Evolutionary conservation across 257 asterid genomes (phyloP), one percentile per base, ranked within the genome.

Genomic region (Nicotiana otophora): DNA sequence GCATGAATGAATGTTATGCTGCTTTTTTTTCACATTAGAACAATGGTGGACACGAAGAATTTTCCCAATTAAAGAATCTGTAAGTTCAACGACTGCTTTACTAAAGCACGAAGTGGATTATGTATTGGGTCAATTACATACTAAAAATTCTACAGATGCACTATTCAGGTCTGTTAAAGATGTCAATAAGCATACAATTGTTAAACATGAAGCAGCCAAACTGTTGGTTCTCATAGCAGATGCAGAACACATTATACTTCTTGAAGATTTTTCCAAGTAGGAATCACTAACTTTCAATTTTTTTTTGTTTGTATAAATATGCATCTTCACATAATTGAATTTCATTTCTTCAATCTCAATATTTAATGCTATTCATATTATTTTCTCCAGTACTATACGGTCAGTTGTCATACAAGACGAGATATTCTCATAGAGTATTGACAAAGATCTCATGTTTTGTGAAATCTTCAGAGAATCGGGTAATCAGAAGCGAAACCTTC

Each of bases 211-310:
- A 90, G 98, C 97, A 81, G 98, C 98, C 70, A 97, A 94, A 88
- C 94, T 97, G 53, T 97, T 94, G 86, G 98, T 97, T 83, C 93
- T 97, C 48, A 91, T 94, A 79, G 98, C 97, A 88, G 95, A 92
- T 62, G 90, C 85, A 7, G 87, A 89, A 81, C 85, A 89, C 42
- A 75, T 91, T 60, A 83, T 88, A 36, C 90, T 92, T 86, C 93
- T 93, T 4, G 92, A 93, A 84, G 92, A 95, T 84, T 95, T 93
- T 67, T 77, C 89, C 39, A 88, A 89, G 89, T 42, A 42, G 11
- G 51, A 42, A 42, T 42, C 51, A 42, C 51, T 42, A 42, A 42
- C 51, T 9, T 1, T 42, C 51, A 6, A 39, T 7, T 39, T 39
- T 39, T 39, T 39, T 39, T 39, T 42, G 12, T 42, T 12, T 2